A percentile compares a stretch with the other conserved stretches of the same genome.
Conservation (phyloP, 495 filamentous ascomycete species). For the Aspergillus sparsus region DNA sequence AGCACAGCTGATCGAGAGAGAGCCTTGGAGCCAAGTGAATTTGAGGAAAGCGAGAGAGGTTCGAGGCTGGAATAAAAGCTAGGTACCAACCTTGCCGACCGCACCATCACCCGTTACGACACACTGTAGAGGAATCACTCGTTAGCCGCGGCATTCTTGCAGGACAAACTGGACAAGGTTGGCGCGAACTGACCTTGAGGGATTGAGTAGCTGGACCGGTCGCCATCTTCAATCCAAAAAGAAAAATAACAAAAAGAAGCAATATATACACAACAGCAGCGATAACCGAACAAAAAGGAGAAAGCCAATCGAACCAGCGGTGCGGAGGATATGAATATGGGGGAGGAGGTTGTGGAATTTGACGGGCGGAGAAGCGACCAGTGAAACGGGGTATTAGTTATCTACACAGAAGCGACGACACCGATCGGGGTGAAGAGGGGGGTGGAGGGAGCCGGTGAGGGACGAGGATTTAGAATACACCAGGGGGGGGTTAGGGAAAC, state of each 20-base stretch:
- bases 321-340: constrained; percentile 15
- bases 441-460: not conserved
- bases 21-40: not conserved
- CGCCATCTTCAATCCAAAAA: constrained; percentile 52
- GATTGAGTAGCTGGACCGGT: constrained; percentile 70
- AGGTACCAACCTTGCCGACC: constrained; percentile 81
- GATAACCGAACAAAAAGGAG: constrained; percentile 10
- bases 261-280: constrained; percentile 17
- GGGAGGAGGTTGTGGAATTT: constrained; percentile 6
- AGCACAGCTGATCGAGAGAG: constrained; percentile 7
- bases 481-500: constrained; percentile 1
- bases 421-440: constrained; percentile 13
- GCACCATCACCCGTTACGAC: constrained; percentile 99
- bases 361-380: constrained; percentile 16
- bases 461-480: constrained; percentile 7
- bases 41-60: constrained; percentile 2
- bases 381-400: constrained; percentile 21
- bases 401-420: constrained; percentile 17
- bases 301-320: constrained; percentile 20
- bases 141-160: constrained; percentile 34
- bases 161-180: constrained; percentile 16
- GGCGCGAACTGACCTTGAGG: constrained; percentile 59
- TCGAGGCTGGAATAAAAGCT: not conserved
- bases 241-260: not conserved
- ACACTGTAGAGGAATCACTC: constrained; percentile 58